These are phyloP conservation scores for Ogataea methanolica DNA, from an alignment of 805 yeast genomes.

Conservation along the genomic window DNA sequence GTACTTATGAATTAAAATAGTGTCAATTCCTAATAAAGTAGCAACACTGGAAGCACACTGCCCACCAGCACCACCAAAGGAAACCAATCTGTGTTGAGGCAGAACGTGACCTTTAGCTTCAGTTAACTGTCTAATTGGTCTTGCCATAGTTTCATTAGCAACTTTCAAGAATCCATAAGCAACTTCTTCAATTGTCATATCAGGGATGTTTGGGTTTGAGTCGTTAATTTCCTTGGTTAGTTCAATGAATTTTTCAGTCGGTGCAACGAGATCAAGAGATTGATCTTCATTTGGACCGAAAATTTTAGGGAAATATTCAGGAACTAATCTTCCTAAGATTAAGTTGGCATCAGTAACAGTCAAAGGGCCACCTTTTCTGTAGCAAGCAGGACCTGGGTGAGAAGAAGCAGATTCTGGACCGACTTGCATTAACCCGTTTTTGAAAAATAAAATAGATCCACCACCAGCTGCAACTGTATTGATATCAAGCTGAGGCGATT, in stretches of 20 bases:
- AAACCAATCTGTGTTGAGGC: conserved; percentile 63
- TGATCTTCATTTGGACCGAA: conserved; percentile 80
- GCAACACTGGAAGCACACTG: conserved; percentile 84
- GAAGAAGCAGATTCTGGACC: conserved; percentile 88
- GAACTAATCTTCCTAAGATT: conserved; percentile 63
- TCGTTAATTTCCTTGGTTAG: conserved; percentile 55
- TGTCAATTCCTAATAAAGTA: conserved; percentile 58
- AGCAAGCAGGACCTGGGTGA: conserved; percentile 88
- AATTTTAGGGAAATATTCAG: conserved; percentile 73
- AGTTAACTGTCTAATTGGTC: conserved; percentile 80
- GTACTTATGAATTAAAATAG: conserved; percentile 71
- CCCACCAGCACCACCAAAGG: conserved; percentile 94
- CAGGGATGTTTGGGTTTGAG: conserved; percentile 36
- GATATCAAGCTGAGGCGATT: conserved; percentile 79
- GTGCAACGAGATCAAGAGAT: conserved; percentile 54
- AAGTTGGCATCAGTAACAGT: conserved; percentile 85
- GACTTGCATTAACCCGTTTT: conserved; percentile 69
- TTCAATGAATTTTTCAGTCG: conserved; percentile 44
- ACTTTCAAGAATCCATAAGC: conserved; percentile 80
- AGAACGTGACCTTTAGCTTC: conserved; percentile 77
- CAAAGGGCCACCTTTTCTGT: conserved; percentile 77
- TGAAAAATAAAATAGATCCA: conserved; percentile 63
- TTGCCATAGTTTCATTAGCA: conserved; percentile 86
- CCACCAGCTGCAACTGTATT: conserved; percentile 87
- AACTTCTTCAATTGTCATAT: conserved; percentile 57